Evolutionary conservation across 331 rosid genomes (phyloP).

Genomic region (Quercus lobata): DNA sequence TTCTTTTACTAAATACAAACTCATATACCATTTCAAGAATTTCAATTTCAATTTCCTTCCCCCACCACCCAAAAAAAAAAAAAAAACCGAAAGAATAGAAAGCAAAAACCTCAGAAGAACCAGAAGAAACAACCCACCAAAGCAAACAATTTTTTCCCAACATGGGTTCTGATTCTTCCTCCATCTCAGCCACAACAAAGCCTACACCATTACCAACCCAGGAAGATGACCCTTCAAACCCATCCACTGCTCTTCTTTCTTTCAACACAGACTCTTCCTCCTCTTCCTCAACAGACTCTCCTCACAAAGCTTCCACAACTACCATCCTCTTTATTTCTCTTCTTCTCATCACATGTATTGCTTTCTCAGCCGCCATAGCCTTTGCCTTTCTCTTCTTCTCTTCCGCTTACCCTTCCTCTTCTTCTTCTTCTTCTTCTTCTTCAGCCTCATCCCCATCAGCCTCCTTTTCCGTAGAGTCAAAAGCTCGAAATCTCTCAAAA

Average conservation of each 20-base stretch:
- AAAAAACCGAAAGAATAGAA: no score
- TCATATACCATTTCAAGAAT: background rate
- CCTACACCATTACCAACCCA: constrained; percentile 36
- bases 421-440: constrained; percentile 19
- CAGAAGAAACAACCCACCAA: background rate
- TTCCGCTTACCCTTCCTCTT: background rate
- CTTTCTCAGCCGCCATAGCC: constrained; percentile 65
- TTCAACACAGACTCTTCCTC: constrained; percentile 57
- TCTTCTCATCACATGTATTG: constrained; percentile 42
- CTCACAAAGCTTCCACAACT: constrained; percentile 22
- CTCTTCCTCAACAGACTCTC: background rate
- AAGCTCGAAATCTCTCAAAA: constrained; percentile 59
- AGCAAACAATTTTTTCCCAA: background rate
- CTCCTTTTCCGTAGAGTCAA: constrained; percentile 8
- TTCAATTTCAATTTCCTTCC: background rate
- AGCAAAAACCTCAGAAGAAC: background rate
- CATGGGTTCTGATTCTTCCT: constrained; percentile 60
- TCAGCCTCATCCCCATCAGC: background rate
- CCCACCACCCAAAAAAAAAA: background rate
- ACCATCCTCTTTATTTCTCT: constrained; percentile 62
- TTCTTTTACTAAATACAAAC: background rate
- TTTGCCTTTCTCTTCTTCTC: constrained; percentile 66
- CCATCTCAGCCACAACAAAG: constrained; percentile 37
- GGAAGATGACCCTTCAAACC: constrained; percentile 45
- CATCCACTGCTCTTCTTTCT: constrained; percentile 64